phyloP scores from a whole-genome alignment of 257 asterid species.

The Solanum chiquidenum region DNA sequence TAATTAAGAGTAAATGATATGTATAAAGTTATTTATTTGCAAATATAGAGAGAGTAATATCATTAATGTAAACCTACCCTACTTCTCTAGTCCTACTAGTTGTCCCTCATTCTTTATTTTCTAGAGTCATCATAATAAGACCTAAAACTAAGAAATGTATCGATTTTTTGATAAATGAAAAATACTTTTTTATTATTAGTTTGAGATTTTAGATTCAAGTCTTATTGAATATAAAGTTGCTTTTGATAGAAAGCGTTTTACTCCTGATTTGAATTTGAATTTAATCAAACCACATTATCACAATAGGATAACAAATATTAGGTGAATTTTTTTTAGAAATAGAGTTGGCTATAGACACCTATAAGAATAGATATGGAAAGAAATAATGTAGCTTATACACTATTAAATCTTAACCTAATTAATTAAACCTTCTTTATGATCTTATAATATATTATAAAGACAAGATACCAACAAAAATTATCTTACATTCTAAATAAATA shows the following conservation, averaged over 20 bases:
- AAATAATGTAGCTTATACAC: background rate
- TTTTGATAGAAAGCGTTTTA: too few species aligned
- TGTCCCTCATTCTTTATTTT: background rate
- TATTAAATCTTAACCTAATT: background rate
- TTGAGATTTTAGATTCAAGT: background rate
- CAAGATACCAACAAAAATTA: background rate
- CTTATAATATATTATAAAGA: background rate
- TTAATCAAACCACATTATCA: too few species aligned
- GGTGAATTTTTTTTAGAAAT: background rate
- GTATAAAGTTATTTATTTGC: background rate
- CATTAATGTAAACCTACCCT: background rate
- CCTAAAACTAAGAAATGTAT: background rate
- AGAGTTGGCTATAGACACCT: background rate
- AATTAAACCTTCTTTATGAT: background rate
- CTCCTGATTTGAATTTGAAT: accelerated
- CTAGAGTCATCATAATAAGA: background rate
- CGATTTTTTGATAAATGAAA: too few species aligned
- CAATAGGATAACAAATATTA: too few species aligned
- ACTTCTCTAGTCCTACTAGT: background rate
- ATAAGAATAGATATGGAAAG: background rate
- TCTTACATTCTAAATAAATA: background rate
- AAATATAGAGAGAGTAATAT: background rate
- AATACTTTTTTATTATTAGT: too few species aligned
- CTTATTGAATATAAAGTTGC: too few species aligned
- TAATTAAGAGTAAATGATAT: background rate